Evolutionary conservation across 768 basidiomycete species (phyloP).

Genomic region (Phlebiopsis flavidoalba): DNA sequence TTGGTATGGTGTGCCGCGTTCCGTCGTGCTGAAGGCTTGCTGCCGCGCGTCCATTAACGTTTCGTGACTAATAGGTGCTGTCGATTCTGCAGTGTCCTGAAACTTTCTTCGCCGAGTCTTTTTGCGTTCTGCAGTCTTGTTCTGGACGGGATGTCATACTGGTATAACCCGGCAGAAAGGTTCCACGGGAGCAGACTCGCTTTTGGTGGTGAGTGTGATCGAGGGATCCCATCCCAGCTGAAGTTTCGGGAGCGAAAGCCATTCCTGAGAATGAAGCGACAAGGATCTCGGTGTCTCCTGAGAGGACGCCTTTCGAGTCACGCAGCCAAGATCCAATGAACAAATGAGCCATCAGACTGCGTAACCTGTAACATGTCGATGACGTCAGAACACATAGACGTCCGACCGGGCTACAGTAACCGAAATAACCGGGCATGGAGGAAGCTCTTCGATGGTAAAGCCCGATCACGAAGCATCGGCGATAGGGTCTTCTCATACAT

Average conservation of each 20-base stretch:
- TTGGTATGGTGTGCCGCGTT: no score
- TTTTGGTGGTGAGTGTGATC: not conserved
- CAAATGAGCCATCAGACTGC: not conserved
- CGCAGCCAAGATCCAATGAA: not conserved
- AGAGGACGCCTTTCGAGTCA: not conserved
- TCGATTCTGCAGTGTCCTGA: not conserved
- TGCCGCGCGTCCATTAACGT: no score
- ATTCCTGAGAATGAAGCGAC: not conserved
- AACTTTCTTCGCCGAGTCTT: not conserved
- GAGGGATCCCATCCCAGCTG: not conserved
- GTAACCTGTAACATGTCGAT: conserved; percentile 14
- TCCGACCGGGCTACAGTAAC: conserved; percentile 23
- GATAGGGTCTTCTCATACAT: conserved; percentile 26
- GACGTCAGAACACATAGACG: conserved; percentile 12
- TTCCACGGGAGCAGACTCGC: no score
- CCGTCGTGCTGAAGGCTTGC: no score
- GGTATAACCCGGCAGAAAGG: not conserved
- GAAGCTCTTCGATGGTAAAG: conserved; percentile 25
- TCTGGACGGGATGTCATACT: not conserved
- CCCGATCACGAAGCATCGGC: conserved; percentile 22
- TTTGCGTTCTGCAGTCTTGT: not conserved
- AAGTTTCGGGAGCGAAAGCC: not conserved
- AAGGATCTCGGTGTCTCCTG: not conserved
- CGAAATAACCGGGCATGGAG: conserved; percentile 23
- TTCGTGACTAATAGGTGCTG: no score